Evolutionary conservation across 306 rosid species (phyloP), one percentile per base, ranked within the genome.

Genomic region (Vicia sativa): DNA sequence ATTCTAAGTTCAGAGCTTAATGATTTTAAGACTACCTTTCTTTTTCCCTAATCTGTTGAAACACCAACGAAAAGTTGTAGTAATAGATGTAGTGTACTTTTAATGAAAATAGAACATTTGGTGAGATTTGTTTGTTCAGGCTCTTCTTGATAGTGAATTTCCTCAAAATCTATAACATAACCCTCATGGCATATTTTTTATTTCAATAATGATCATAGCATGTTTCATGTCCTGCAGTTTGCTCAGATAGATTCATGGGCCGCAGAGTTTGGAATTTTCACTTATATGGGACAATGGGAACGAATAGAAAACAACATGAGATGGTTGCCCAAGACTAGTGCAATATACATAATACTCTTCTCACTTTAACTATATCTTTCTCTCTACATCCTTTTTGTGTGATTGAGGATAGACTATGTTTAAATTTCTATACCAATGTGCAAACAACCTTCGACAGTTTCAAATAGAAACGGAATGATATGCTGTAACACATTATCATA

Each of bases 271-370:
- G 97, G 97, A 59, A 77, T 93, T 60, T 82, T 80, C 78, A 62
- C 97, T 9, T 82, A 77, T 67, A 79, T 80, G 13, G 99, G 91
- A 74, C 71, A 74, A 66, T 86, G 91, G 96, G 87, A 88, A 62
- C 67, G 42, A 50, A 79, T 86, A 66, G 21, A 70, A 49, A 70
- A 75, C 78, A 79, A 89, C 72, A 90, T n/a, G 60, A 82, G 84
- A 83, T 90, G 97, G 97, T 52, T 86, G 81, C 96, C 97, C 63
- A 74, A 86, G 83, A 93, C 93, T 15, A 75, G 76, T 21, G 74
- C 96, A 3, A 49, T 93, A 39, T 86, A 82, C 58, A 97, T 93
- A 93, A 77, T 64, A 58, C 74, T 65, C 80, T 67, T 46, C 80
- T 71, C 61, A 16, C 61, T 54, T 34, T 43, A 64, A 55, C 69